Evolutionary conservation across 805 yeast genomes (phyloP), one percentile per base, ranked within the genome.

Genomic region (Torulaspora gathmanii): DNA sequence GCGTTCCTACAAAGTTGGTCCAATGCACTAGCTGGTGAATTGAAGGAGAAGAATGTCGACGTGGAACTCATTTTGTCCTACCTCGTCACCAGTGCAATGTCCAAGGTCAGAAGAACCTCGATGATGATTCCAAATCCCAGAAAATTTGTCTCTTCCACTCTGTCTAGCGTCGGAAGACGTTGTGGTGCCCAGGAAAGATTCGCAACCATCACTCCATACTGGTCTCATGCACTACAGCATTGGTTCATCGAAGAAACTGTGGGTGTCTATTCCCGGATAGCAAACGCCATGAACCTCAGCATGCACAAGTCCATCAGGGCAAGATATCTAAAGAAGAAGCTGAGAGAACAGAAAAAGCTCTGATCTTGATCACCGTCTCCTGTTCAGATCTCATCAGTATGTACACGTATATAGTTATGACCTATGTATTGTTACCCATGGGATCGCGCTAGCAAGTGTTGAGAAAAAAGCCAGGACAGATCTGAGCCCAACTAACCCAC

Each of bases 1-100:
- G 88, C 95, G 5, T 93, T 93, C 67, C 74, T 93, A 63, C 97
- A 93, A 70, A 79, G 81, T 47, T 93, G 99, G 98, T 86, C 93
- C 39, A 71, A 78, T 41, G 89, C 96, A 1, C 73, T 93, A 54
- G 85, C 96, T 13, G 89, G 90, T 28, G 99, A 93, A 68, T 74
- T 93, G 58, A 70, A 73, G 42, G 66, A 77, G 0, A 64, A 76
- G 42, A 79, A 81, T 17, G 76, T 93, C 52, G 99, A 93, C 60
- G 97, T 88, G 46, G 89, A 91, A 68, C 70, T 88, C 34, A 82
- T 86, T 25, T 65, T 90, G 36, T 86, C 96, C 8, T 93, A 93
- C 67, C 73, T 93, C 56, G 98, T 93, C 33, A 84, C 96, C 5
- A 85, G 96, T 27, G 86, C 95, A 50, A 89, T 93, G 97, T 90